phyloP scores from a whole-genome alignment of 306 rosid species.

The Benincasa hispida region DNA sequence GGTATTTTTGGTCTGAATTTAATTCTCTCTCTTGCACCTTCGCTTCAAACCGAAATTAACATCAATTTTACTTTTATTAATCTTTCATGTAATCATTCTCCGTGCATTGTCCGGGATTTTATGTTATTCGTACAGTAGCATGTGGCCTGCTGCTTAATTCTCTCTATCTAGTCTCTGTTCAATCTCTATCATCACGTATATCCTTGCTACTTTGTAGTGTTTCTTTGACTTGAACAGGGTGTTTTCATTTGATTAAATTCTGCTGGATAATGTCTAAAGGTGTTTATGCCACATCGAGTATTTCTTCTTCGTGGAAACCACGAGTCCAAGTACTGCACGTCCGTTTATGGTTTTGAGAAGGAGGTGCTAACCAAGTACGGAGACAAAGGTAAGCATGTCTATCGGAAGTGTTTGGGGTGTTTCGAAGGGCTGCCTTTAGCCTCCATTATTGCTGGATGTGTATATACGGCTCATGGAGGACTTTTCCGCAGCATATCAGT shows the following conservation, averaged over 20 bases:
- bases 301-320: slow-evolving; percentile 76
- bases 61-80: background rate
- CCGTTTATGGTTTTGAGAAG: slow-evolving; percentile 81
- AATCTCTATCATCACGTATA: background rate
- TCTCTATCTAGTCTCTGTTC: background rate
- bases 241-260: background rate
- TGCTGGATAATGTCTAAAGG: slow-evolving; percentile 26
- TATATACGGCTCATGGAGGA: slow-evolving; percentile 86
- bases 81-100: background rate
- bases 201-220: background rate
- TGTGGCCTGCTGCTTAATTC: background rate
- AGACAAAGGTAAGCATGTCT: slow-evolving; percentile 71
- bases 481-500: slow-evolving; percentile 54
- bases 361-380: slow-evolving; percentile 68
- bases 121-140: background rate
- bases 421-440: slow-evolving; percentile 92
- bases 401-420: slow-evolving; percentile 82
- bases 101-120: background rate
- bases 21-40: background rate
- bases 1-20: slow-evolving; percentile 11
- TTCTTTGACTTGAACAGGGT: background rate
- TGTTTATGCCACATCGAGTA: slow-evolving; percentile 45
- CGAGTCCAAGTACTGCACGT: slow-evolving; percentile 82
- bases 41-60: background rate
- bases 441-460: slow-evolving; percentile 56